phyloP scores from a whole-genome alignment of 352 stramenopile genomes.

The Globisporangium radiosum region DNA sequence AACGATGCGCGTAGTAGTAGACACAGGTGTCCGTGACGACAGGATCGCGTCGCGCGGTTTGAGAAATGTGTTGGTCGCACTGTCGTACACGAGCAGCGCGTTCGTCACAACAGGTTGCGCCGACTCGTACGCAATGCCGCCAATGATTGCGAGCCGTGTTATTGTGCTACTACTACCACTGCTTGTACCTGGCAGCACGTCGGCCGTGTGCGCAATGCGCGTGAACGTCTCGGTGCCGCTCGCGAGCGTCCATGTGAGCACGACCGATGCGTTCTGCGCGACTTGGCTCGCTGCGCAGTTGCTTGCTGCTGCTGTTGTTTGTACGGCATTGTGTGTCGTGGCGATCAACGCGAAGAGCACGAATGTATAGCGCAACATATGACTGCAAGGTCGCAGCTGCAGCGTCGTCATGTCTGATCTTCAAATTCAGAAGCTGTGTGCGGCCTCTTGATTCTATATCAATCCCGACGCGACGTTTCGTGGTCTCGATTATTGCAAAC shows the following conservation, averaged over 20 bases:
- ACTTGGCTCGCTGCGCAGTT: conserved; percentile 3
- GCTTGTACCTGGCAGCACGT: conserved; percentile 14
- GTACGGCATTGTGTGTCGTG: background rate
- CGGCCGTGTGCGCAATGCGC: conserved; percentile 39
- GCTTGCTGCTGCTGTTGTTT: too few species aligned
- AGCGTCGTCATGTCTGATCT: too few species aligned
- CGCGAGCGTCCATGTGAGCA: conserved; percentile 25
- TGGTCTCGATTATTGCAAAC: too few species aligned
- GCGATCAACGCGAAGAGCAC: background rate
- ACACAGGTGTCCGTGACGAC: conserved; percentile 23
- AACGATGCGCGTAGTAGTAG: conserved; percentile 3
- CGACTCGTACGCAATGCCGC: conserved; percentile 65
- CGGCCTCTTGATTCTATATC: too few species aligned
- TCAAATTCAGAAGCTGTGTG: too few species aligned
- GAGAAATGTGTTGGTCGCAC: conserved; percentile 31
- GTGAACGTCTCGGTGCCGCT: conserved; percentile 35
- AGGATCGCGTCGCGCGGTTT: conserved; percentile 42
- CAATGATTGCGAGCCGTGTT: conserved; percentile 40
- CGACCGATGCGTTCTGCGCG: conserved; percentile 12
- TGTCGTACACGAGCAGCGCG: conserved; percentile 48
- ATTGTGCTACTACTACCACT: conserved; percentile 4
- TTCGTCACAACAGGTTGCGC: conserved; percentile 52
- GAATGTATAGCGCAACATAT: background rate
- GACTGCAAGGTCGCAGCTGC: too few species aligned
- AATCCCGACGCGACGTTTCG: too few species aligned